Evolutionary conservation across 1,284 basidiomycete genomes (phyloP).

Genomic region (Rhodotorula sp.): DNA sequence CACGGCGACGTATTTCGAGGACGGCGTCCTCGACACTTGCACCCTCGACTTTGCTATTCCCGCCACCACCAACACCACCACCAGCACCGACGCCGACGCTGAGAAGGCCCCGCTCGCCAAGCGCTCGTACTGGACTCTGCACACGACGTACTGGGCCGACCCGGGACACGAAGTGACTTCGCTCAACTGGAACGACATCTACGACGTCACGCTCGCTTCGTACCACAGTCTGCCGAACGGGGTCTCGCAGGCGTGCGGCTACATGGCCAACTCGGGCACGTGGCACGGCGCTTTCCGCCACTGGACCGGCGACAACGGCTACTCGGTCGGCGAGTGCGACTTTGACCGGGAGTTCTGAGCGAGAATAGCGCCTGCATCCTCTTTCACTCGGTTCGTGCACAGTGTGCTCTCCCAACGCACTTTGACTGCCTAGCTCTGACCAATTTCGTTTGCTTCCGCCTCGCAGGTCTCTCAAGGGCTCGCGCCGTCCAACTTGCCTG

Average conservation of each 20-base stretch:
- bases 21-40: neutral
- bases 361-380: too few species aligned
- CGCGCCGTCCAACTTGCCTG: too few species aligned
- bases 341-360: neutral
- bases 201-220: neutral
- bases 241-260: neutral
- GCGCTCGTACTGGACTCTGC: neutral
- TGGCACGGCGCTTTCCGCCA: conserved; percentile 1
- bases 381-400: too few species aligned
- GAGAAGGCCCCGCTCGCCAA: neutral
- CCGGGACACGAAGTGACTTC: neutral
- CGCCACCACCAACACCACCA: neutral
- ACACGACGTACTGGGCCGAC: neutral
- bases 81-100: neutral
- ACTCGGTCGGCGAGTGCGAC: neutral
- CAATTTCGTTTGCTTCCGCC: too few species aligned
- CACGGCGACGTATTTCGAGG: neutral
- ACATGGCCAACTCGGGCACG: conserved; percentile 1
- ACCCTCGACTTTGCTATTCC: neutral
- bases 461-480: too few species aligned
- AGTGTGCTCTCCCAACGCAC: too few species aligned
- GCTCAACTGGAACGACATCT: conserved; percentile 2
- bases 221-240: conserved; percentile 1
- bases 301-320: conserved; percentile 1
- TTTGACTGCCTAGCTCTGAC: too few species aligned